Evolutionary conservation across 441 rosid genomes (phyloP).

Genomic region (Theobroma grandiflorum): DNA sequence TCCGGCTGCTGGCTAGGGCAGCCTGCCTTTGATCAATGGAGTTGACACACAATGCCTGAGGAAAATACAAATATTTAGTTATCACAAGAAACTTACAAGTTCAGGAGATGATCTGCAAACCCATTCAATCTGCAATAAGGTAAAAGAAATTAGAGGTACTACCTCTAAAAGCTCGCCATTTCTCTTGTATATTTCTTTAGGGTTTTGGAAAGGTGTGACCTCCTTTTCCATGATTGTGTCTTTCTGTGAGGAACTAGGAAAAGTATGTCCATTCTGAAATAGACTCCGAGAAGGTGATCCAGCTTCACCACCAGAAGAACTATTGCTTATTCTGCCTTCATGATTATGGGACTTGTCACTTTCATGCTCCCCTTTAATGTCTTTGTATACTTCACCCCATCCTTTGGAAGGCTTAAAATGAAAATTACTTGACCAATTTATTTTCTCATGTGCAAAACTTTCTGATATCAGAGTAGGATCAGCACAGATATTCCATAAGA

Average conservation of each 20-base stretch:
- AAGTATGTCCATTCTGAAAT: constrained; percentile 49
- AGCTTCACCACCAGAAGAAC: constrained; percentile 45
- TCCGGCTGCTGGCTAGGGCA: constrained; percentile 90
- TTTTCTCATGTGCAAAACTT: constrained; percentile 63
- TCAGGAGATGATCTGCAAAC: constrained; percentile 21
- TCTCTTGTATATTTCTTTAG: constrained; percentile 80
- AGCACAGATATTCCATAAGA: constrained; percentile 74
- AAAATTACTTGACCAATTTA: constrained; percentile 55
- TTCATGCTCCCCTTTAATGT: constrained; percentile 47
- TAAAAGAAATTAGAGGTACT: constrained; percentile 31
- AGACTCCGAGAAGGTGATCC: constrained; percentile 49
- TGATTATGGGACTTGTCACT: constrained; percentile 40
- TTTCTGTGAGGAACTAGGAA: constrained; percentile 66
- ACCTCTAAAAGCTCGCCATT: constrained; percentile 97
- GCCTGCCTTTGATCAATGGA: constrained; percentile 72
- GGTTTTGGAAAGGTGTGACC: constrained; percentile 57
- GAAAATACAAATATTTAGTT: constrained; percentile 36
- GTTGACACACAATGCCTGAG: constrained; percentile 89
- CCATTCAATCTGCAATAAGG: constrained; percentile 16
- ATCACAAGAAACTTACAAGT: constrained; percentile 25
- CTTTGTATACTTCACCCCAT: constrained; percentile 67
- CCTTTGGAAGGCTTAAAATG: constrained; percentile 48
- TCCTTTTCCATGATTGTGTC: constrained; percentile 50
- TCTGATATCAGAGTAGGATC: constrained; percentile 70
- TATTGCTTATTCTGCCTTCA: constrained; percentile 47